Evolutionary conservation across 257 asterid genomes (phyloP).

Genomic region (Solanum chilense): DNA sequence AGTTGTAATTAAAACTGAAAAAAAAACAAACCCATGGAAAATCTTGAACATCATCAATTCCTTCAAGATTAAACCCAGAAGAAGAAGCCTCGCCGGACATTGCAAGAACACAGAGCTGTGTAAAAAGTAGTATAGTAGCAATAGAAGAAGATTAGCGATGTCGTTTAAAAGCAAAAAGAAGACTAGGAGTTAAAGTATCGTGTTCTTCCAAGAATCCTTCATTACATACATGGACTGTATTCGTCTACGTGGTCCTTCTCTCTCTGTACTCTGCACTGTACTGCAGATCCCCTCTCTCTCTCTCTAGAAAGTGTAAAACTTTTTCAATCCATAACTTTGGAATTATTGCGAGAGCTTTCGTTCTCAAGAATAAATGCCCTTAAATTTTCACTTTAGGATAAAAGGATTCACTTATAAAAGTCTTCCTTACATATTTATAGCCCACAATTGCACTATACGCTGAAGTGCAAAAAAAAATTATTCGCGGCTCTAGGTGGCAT

Average conservation of each 20-base stretch:
- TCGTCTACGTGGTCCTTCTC: constrained; percentile 66
- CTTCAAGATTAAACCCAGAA: constrained; percentile 46
- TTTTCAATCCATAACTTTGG: neutral
- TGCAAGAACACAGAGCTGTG: neutral
- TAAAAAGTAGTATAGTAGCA: neutral
- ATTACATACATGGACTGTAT: constrained; percentile 54
- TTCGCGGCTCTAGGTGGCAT: too few species aligned
- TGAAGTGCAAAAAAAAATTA: neutral
- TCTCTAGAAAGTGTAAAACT: neutral
- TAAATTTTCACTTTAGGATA: neutral
- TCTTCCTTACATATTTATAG: neutral
- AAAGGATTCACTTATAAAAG: neutral
- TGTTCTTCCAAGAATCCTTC: constrained; percentile 49
- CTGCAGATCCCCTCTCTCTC: neutral
- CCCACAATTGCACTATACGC: neutral
- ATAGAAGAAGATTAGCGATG: constrained; percentile 7
- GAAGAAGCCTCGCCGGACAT: constrained; percentile 32
- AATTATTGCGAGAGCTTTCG: neutral
- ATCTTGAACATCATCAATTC: constrained; percentile 57
- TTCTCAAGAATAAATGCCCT: neutral
- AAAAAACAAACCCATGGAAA: constrained; percentile 51
- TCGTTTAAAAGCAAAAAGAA: constrained; percentile 5
- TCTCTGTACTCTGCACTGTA: neutral
- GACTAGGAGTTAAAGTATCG: constrained; percentile 9
- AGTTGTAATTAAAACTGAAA: neutral